Evolutionary conservation across 208 protist species (phyloP), one percentile per base, ranked within the genome.

Genomic region (Blastocrithidia nonstop): DNA sequence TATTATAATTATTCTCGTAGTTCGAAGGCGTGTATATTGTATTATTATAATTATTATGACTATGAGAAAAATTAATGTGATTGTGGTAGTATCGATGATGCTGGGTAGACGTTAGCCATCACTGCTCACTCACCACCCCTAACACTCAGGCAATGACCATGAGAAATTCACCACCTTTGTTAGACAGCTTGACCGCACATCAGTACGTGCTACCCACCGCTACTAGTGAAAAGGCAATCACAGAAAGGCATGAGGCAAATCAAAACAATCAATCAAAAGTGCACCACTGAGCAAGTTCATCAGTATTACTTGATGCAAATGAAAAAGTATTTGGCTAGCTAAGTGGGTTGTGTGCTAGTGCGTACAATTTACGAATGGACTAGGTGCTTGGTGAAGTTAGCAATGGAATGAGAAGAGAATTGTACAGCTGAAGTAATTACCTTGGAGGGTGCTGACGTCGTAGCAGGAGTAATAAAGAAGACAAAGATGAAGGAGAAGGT

Each of bases 141-240:
- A 88, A 35, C 0, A 74, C 35, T 74, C 79, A 88, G 3, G 79
- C 60, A 37, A 78, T 48, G 3, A 66, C 65, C 48, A 84, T 68
- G 21, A 88, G 45, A 41, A 73, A 70, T 53, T 84, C 79, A 9
- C 70, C 79, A 6, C 64, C 64, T 26, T 66, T 67, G 44, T 63
- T 56, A 16, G 6, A n/a, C 21, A 49, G 37, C 40, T 66, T 59
- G 11, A 82, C 68, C 26, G 63, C 56, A 15, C 71, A 23, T 32
- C 66, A 63, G 32, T 67, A 81, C 6, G 73, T 82, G 20, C 50
- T 29, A 3, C 56, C 33, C 20, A 79, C 8, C n/a, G 73, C 38
- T 17, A 76, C 48, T 16, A 68, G 54, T 2, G 66, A 17, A 33
- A 82, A 72, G 25, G 57, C 53, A 31, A 44, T 56, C 4, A 79